Conservation (phyloP, 1,139 yeast genomes). For the Taphrina deformans region DNA sequence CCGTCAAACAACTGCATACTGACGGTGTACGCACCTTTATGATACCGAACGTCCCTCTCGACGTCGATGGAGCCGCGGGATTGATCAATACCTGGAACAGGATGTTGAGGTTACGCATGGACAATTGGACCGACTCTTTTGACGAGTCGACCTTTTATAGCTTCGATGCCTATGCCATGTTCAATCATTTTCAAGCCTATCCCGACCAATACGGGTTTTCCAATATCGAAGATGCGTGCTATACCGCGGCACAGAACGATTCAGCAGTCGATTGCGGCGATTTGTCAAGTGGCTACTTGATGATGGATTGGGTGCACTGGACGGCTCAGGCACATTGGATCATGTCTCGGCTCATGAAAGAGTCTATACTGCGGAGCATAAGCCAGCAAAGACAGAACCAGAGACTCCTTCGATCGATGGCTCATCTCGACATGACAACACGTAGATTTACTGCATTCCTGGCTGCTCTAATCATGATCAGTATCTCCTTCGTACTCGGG, state of each 20-base stretch:
- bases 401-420: neutral
- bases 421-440: neutral
- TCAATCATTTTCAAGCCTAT: neutral
- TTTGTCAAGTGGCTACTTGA: constrained; percentile 1
- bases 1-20: neutral
- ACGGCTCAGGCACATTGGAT: neutral
- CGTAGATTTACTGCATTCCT: neutral
- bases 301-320: constrained; percentile 12
- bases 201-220: neutral
- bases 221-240: neutral
- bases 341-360: neutral
- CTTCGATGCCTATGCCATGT: constrained; percentile 1
- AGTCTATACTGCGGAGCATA: neutral
- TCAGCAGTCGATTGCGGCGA: neutral
- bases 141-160: neutral
- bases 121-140: neutral
- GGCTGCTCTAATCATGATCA: neutral
- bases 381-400: neutral
- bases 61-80: neutral
- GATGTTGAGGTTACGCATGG: neutral
- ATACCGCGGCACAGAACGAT: neutral
- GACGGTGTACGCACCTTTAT: neutral
- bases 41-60: neutral
- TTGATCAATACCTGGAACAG: neutral
- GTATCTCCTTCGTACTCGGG: neutral